Base-by-base conservation (phyloP, 257 asterid species). In the Solanum ossicruentum region DNA sequence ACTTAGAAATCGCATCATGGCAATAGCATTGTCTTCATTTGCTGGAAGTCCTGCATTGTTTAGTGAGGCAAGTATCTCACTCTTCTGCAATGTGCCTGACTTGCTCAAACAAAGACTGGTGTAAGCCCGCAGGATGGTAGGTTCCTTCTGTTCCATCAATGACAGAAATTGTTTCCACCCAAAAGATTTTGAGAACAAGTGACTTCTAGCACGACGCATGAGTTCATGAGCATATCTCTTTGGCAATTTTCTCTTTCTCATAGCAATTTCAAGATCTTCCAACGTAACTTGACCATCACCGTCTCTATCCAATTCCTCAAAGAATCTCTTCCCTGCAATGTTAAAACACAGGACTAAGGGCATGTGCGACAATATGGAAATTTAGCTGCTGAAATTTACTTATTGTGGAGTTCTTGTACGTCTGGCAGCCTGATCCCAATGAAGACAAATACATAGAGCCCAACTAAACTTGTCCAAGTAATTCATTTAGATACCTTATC, bases 1-100 rank as follows among this genome's bases (percentile, higher is more conserved):
- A 89, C 95, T 97, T 57, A 97, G 92, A 92, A 95, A 97, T 79
- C 99, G 98, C 99, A 97, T 92, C 99, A 97, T 95, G 51, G 99
- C 99, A 85, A 97, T 92, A 81, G 99, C 99, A 91, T 95, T 97
- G 90, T 97, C 99, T 88, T 97, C 99, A 89, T 97, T 94, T 3
- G 99, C 94, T 16, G 99, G 99, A 84, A 97, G 98, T 51, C 99
- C 99, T 18, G 99, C 99, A 78, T 94, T 97, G 87, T 90, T 82
- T 88, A 97, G 88, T 61, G 98, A 97, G 32, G 98, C 91, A 93
- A 97, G 86, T 80, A 97, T 92, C 90, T 97, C 99, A 86, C 97
- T 94, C 90, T 97, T 95, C 91, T 95, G 90, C 39, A 97, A 91
- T 56, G 97, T 97, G 82, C 99, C 99, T 72, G 98, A 97, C 88